Conservation (phyloP, 148 eudicot genomes). For the Rhododendron williamsianum region DNA sequence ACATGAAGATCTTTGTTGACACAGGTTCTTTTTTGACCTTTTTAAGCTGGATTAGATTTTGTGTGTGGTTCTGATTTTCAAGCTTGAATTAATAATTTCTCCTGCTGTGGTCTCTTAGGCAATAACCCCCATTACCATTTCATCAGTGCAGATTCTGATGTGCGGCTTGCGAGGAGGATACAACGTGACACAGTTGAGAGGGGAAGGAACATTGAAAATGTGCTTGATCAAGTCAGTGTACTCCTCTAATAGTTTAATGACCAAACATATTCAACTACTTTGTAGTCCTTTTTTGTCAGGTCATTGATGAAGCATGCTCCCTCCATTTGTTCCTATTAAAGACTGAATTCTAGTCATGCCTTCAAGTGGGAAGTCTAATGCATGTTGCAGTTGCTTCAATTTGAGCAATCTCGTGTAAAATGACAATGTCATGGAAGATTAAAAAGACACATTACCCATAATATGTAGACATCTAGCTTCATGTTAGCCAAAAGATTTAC, state of each 20-base stretch:
- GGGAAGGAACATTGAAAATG: conserved; percentile 65
- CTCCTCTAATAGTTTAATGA: not conserved
- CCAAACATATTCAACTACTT: not conserved
- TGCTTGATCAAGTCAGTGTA: conserved; percentile 77
- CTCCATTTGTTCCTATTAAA: not conserved
- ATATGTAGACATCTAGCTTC: not conserved
- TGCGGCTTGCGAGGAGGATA: conserved; percentile 89
- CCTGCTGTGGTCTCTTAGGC: not conserved
- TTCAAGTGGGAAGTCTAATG: not conserved
- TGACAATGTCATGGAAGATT: not conserved
- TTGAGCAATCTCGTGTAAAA: not conserved
- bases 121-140: conserved; percentile 18
- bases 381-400: not conserved
- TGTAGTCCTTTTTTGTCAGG: not conserved
- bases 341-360: not conserved
- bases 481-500: not conserved
- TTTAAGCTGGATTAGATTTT: conserved; percentile 11
- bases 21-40: conserved; percentile 64
- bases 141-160: conserved; percentile 90
- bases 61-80: not conserved
- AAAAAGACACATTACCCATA: not conserved
- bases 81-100: not conserved
- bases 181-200: conserved; percentile 80
- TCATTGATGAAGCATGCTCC: not conserved
- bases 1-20: conserved; percentile 99